Evolutionary conservation across 2,329 filamentous ascomycete species (phyloP).

Genomic region (Chrysoporthe puriensis): DNA sequence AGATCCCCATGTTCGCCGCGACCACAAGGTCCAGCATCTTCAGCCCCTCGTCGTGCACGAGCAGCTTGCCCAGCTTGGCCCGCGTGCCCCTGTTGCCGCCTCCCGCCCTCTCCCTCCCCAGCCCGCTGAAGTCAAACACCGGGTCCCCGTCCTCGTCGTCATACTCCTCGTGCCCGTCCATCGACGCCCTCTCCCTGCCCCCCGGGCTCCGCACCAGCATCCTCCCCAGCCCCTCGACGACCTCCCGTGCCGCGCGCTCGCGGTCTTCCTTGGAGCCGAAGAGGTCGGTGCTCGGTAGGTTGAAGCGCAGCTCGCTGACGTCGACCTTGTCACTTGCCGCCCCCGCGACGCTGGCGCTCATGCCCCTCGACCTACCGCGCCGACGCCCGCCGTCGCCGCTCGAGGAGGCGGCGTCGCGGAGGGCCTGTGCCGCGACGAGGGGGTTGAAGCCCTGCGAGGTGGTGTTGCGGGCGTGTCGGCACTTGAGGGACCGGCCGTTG

Average conservation of each 20-base stretch:
- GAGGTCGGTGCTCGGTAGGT: constrained; percentile 68
- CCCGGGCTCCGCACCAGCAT: constrained; percentile 38
- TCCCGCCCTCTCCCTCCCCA: constrained; percentile 83
- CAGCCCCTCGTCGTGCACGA: constrained; percentile 84
- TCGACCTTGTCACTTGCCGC: constrained; percentile 35
- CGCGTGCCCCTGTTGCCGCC: constrained; percentile 84
- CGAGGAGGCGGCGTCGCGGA: constrained; percentile 33
- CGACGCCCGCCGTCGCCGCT: constrained; percentile 38
- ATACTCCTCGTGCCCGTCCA: constrained; percentile 42
- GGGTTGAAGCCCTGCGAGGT: constrained; percentile 47
- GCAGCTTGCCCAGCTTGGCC: constrained; percentile 91
- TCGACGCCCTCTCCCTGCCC: constrained; percentile 34
- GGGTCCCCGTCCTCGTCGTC: constrained; percentile 48
- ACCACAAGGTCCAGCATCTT: constrained; percentile 96
- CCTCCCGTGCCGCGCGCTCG: constrained; percentile 35
- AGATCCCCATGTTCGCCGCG: constrained; percentile 87
- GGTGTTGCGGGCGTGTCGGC: constrained; percentile 69
- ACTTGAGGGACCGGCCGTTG: constrained; percentile 74
- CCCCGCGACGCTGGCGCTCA: constrained; percentile 30
- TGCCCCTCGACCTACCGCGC: constrained; percentile 10
- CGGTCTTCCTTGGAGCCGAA: constrained; percentile 45
- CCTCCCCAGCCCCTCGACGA: constrained; percentile 45
- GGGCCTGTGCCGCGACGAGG: constrained; percentile 43
- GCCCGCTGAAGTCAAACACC: constrained; percentile 65
- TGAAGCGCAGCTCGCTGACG: constrained; percentile 88